Base-by-base conservation (phyloP, 208 protist genomes). In the Trypanosoma cruzi region DNA sequence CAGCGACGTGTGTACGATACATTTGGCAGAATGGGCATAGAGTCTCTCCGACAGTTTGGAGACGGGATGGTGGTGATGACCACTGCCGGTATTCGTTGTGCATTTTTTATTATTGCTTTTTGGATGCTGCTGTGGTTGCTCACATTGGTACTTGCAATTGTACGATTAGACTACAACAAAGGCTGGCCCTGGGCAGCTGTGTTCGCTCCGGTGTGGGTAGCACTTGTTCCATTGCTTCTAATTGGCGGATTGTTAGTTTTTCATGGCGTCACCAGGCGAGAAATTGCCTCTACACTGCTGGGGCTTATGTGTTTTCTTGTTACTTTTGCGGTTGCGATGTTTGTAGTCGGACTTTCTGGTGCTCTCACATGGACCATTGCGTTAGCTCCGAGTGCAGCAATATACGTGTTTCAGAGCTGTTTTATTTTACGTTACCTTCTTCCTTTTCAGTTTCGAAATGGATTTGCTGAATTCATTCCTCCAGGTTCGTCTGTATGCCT, bases 271-370 rank as follows among this genome's bases (percentile, higher is more conserved):
- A 66, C 42, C 4, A 14, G 46, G 55, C 60, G 64, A 11, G 57
- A 74, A 36, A 44, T 85, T 18, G 10, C 67, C 20, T 34, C 34
- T 64, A 2, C 72, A 32, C 36, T 79, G n/a, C 52, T 85, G 7
- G 75, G 75, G 3, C 4, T 62, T 22, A 62, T 74, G 66, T 34
- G 49, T 29, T 22, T 71, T 16, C 0, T 83, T 3, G 1, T 64
- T 14, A 62, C 59, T 62, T 66, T 72, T 22, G 64, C 59, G 10
- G 46, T 68, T 26, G 75, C 68, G 7, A 73, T 69, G n/a, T 71
- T 77, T 48, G 72, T 77, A 8, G 75, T 79, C 32, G 82, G 69
- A n/a, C 70, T 89, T 10, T 71, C 75, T n/a, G 75, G 69, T 16
- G 29, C 37, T 20, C 16, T 75, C 42, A 1, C 6, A 56, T 63